These are phyloP conservation scores for Solanum clarkiae DNA, from an alignment of 257 asterid species.

Conservation along the genomic window DNA sequence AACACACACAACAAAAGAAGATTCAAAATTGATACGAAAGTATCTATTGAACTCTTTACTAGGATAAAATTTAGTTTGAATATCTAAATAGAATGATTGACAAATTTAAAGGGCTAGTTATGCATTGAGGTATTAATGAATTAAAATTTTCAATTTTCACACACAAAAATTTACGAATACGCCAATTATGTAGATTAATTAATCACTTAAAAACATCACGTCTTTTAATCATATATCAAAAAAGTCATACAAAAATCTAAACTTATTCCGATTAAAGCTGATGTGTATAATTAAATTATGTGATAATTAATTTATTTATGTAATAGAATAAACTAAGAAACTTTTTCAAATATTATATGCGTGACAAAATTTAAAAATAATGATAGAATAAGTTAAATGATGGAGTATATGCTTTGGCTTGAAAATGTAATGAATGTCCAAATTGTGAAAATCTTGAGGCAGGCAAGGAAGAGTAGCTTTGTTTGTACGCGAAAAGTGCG, in stretches of 20 bases:
- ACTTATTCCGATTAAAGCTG: not conserved
- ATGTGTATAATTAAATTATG: not conserved
- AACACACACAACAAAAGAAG: not conserved
- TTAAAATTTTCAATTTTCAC: not conserved
- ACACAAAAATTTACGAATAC: not conserved
- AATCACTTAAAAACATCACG: not conserved
- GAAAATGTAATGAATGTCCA: not conserved
- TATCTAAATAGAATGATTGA: too few relatives aligned
- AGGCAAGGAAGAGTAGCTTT: not conserved
- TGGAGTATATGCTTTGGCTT: not conserved
- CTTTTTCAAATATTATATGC: not conserved
- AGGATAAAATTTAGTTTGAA: not conserved
- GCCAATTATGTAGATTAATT: not conserved
- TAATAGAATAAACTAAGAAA: not conserved
- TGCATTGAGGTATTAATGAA: not conserved
- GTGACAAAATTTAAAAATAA: not conserved
- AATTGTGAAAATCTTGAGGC: not conserved
- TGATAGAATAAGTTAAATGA: not conserved
- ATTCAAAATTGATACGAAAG: not conserved
- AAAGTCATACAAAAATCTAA: not conserved
- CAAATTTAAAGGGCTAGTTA: not conserved
- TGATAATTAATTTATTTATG: not conserved
- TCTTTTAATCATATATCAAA: not conserved
- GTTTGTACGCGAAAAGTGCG: not conserved
- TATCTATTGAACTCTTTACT: not conserved